Evolutionary conservation across 78 protist genomes (phyloP).

Genomic region (Mastigamoeba balamuthi): DNA sequence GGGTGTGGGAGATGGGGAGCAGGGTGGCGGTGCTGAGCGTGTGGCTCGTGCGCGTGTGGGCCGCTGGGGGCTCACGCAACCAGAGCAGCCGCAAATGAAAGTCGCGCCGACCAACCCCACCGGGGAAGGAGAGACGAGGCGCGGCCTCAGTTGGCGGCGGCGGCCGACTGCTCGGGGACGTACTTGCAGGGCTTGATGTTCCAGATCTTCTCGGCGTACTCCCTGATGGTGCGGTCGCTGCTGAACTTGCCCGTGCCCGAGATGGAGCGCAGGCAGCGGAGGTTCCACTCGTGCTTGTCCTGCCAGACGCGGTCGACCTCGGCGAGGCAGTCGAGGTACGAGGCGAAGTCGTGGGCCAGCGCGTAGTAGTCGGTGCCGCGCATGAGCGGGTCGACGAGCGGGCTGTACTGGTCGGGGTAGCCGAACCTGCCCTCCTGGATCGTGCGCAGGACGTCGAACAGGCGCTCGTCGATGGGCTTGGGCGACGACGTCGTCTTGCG

Average conservation of each 20-base stretch:
- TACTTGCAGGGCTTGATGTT: no score
- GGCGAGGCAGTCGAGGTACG: neutral
- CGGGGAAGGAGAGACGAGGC: no score
- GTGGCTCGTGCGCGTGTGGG: no score
- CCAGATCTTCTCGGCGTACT: constrained; percentile 91
- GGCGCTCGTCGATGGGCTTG: constrained; percentile 20
- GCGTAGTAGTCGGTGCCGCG: neutral
- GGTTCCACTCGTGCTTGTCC: constrained; percentile 25
- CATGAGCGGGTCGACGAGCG: constrained; percentile 28
- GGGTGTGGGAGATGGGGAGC: no score
- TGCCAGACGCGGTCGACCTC: constrained; percentile 45
- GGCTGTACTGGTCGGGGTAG: constrained; percentile 4
- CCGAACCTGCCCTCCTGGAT: constrained; percentile 64
- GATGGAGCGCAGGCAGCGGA: constrained; percentile 26
- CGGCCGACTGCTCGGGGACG: no score
- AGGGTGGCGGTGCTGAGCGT: no score
- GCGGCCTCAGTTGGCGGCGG: no score
- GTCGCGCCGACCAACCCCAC: no score
- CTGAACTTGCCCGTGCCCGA: constrained; percentile 70
- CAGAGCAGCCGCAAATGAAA: no score
- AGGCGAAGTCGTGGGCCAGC: neutral
- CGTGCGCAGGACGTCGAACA: constrained; percentile 41
- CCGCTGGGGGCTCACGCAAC: no score
- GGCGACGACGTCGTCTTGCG: no score
- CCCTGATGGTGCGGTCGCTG: constrained; percentile 83